A percentile compares a stretch with the other conserved stretches of the same genome.
phyloP scores from a whole-genome alignment of 139 green algal species.

The Chlamydomonas schloesseri region DNA sequence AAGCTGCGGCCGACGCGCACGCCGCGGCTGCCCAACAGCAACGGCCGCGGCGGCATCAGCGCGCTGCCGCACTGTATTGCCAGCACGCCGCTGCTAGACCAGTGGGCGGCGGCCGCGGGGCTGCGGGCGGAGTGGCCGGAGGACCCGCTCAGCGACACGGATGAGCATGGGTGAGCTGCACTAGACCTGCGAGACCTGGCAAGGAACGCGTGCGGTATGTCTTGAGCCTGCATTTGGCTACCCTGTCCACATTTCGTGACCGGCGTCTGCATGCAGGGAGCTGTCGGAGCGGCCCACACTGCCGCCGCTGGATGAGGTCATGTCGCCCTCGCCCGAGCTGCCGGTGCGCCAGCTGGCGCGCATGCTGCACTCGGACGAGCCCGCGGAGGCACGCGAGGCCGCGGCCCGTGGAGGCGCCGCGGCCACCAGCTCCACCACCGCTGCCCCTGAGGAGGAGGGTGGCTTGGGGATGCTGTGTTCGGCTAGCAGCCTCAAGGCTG shows the following conservation, averaged over 20 bases:
- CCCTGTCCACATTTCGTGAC: too few species aligned
- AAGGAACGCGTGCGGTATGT: too few species aligned
- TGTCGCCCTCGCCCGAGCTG: slow-evolving; percentile 2
- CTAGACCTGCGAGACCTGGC: too few species aligned
- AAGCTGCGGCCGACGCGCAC: slow-evolving; percentile 16
- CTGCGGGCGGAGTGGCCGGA: neutral
- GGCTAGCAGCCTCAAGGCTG: too few species aligned
- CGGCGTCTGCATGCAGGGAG: neutral
- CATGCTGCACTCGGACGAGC: neutral
- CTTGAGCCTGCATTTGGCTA: too few species aligned
- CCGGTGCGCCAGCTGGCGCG: slow-evolving; percentile 19
- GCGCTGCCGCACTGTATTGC: neutral
- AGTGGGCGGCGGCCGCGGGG: neutral
- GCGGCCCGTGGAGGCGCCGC: neutral
- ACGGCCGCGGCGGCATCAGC: neutral
- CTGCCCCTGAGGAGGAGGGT: neutral
- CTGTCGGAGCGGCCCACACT: neutral
- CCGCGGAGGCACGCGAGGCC: neutral
- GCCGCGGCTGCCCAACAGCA: neutral
- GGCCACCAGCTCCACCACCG: too few species aligned
- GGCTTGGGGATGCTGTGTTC: too few species aligned
- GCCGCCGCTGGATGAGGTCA: slow-evolving; percentile 1
- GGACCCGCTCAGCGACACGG: too few species aligned
- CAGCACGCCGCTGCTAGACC: neutral
- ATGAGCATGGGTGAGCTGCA: too few species aligned